These are phyloP conservation scores for Lasiosphaeria miniovina DNA, from an alignment of 495 filamentous ascomycete genomes.

Conservation along the genomic window DNA sequence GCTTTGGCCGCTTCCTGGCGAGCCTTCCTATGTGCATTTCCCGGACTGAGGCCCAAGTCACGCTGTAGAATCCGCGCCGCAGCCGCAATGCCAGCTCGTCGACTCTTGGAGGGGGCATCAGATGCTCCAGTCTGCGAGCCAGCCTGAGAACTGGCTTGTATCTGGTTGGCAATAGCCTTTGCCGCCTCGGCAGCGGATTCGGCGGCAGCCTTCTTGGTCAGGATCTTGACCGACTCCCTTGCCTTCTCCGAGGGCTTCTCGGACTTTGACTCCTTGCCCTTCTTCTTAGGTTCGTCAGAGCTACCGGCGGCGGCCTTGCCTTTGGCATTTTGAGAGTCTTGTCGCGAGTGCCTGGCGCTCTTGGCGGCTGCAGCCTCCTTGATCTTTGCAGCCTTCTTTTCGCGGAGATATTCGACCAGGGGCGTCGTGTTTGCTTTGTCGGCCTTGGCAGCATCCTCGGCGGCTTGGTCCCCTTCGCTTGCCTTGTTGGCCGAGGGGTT, in stretches of 20 bases:
- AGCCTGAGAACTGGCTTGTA: conserved; percentile 21
- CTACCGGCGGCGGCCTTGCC: conserved; percentile 50
- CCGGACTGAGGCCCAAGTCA: conserved; percentile 77
- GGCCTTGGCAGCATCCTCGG: conserved; percentile 52
- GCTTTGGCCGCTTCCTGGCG: conserved; percentile 52
- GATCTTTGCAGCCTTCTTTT: conserved; percentile 84
- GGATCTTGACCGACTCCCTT: conserved; percentile 76
- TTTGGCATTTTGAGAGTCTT: conserved; percentile 42
- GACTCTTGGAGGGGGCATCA: conserved; percentile 40
- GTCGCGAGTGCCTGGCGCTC: conserved; percentile 46
- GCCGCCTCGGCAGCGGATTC: conserved; percentile 50
- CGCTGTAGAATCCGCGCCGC: conserved; percentile 86
- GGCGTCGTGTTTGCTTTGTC: conserved; percentile 76
- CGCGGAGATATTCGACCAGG: conserved; percentile 82
- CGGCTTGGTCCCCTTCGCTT: conserved; percentile 46
- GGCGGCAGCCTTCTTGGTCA: conserved; percentile 63
- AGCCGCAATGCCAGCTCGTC: conserved; percentile 66
- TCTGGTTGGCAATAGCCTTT: conserved; percentile 37
- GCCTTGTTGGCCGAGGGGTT: conserved; percentile 59
- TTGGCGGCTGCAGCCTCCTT: conserved; percentile 59
- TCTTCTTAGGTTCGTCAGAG: conserved; percentile 49
- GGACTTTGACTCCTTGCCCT: conserved; percentile 26
- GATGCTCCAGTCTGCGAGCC: conserved; percentile 13
- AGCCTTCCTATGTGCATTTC: conserved; percentile 53
- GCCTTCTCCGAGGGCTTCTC: conserved; percentile 62